Conservation (phyloP, 1,284 basidiomycete genomes). For the Cryptococcus jaspeensis region DNA sequence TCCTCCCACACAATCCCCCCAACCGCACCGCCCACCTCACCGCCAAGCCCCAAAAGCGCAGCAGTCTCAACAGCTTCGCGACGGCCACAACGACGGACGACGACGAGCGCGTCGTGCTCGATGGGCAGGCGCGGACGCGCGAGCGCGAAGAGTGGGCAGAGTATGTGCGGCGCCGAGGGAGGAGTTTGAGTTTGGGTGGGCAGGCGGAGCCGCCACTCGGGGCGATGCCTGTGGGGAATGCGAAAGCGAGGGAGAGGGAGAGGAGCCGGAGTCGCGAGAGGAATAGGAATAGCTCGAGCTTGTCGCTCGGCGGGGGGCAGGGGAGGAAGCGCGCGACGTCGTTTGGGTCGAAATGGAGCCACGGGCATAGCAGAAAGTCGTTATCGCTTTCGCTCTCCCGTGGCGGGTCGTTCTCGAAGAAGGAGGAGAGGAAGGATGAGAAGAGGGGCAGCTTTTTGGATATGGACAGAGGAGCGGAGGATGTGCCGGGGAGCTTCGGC, state of each 20-base stretch:
- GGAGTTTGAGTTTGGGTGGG: slow-evolving; percentile 27
- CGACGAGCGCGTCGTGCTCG: slow-evolving; percentile 18
- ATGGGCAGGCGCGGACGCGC: slow-evolving; percentile 14
- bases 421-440: background rate
- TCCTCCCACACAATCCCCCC: slow-evolving; percentile 27
- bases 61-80: background rate
- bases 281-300: slow-evolving; percentile 9
- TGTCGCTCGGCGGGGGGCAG: background rate
- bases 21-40: background rate
- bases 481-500: slow-evolving; percentile 7
- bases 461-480: background rate
- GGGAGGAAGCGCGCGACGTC: slow-evolving; percentile 15
- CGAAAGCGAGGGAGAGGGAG: slow-evolving; percentile 21
- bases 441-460: background rate
- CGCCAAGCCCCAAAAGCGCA: background rate
- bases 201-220: slow-evolving; percentile 15
- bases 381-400: background rate
- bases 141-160: slow-evolving; percentile 37
- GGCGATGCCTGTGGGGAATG: slow-evolving; percentile 29
- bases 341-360: slow-evolving; percentile 7
- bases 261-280: slow-evolving; percentile 9
- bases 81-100: slow-evolving; percentile 1
- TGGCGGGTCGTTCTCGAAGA: background rate
- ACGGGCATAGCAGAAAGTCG: background rate
- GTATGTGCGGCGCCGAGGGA: slow-evolving; percentile 20